Evolutionary conservation across 106 monocot genomes (phyloP).

Genomic region (Dioscorea zingiberensis): DNA sequence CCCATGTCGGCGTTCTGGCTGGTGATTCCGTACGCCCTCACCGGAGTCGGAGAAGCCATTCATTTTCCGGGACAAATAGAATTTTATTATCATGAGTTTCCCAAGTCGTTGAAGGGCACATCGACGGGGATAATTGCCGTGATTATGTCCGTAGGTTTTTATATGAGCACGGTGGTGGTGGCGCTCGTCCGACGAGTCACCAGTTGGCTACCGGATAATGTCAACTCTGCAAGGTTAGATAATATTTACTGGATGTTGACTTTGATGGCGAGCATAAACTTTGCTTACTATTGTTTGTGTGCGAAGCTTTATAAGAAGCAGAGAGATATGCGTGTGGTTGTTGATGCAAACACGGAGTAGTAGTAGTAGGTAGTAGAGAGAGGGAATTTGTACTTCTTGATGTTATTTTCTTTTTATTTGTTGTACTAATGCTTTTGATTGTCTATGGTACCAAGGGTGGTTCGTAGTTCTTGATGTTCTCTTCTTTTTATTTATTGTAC

Average conservation of each 20-base stretch:
- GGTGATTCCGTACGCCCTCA: constrained; percentile 29
- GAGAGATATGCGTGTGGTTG: neutral
- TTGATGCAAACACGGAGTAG: too few relatives aligned
- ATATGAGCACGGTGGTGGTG: constrained; percentile 48
- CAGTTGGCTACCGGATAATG: constrained; percentile 50
- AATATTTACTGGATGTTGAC: constrained; percentile 57
- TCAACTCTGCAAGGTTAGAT: constrained; percentile 37
- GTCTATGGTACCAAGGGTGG: too few relatives aligned
- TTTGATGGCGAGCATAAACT: constrained; percentile 30
- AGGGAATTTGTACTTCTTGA: too few relatives aligned
- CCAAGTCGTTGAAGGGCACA: constrained; percentile 28
- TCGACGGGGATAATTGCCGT: constrained; percentile 44
- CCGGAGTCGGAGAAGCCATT: constrained; percentile 45
- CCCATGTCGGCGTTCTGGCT: constrained; percentile 54
- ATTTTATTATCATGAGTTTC: constrained; percentile 69
- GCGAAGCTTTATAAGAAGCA: constrained; percentile 24
- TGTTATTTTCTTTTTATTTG: too few relatives aligned
- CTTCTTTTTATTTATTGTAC: too few relatives aligned
- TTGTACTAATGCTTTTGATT: too few relatives aligned
- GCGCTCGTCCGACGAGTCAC: constrained; percentile 22
- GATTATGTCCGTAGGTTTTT: constrained; percentile 35
- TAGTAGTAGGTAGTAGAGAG: too few relatives aligned
- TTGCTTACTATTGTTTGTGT: constrained; percentile 32
- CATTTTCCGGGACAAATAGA: constrained; percentile 62
- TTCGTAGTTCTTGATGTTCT: too few relatives aligned